Evolutionary conservation across 129 eudicot species (phyloP).

Genomic region (Tagetes erecta): DNA sequence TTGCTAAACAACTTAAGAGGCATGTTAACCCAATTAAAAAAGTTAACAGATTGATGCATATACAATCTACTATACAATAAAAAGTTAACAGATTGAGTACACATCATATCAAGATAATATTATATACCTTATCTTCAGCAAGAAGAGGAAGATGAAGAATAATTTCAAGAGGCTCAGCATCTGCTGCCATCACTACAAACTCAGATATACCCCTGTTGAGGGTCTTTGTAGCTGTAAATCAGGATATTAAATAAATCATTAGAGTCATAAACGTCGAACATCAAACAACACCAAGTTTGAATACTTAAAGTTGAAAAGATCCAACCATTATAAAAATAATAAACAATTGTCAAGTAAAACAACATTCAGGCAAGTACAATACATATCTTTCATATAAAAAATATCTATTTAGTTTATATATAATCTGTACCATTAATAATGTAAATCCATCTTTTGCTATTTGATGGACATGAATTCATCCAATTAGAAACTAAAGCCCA

Average conservation of each 20-base stretch:
- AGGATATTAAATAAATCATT: neutral
- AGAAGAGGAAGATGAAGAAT: constrained; percentile 83
- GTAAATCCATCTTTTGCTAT: neutral
- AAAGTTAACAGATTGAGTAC: neutral
- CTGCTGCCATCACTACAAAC: constrained; percentile 82
- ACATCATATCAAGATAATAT: neutral
- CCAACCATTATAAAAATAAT: no score
- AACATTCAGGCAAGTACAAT: neutral
- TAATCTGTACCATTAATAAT: neutral
- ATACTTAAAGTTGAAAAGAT: neutral
- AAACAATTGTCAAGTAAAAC: neutral
- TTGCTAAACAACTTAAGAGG: neutral
- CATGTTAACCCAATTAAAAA: neutral
- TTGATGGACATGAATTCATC: neutral
- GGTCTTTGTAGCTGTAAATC: constrained; percentile 67
- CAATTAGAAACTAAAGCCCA: neutral
- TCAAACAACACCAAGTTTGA: neutral
- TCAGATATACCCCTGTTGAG: constrained; percentile 82
- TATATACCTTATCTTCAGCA: constrained; percentile 75
- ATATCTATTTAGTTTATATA: neutral
- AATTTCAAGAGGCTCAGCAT: constrained; percentile 78
- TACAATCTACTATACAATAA: neutral
- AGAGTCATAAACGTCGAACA: neutral
- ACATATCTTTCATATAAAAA: neutral
- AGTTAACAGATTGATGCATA: neutral